These are phyloP conservation scores for Chalciporus sp. DNA, from an alignment of 1,284 basidiomycete genomes.

Conservation along the genomic window DNA sequence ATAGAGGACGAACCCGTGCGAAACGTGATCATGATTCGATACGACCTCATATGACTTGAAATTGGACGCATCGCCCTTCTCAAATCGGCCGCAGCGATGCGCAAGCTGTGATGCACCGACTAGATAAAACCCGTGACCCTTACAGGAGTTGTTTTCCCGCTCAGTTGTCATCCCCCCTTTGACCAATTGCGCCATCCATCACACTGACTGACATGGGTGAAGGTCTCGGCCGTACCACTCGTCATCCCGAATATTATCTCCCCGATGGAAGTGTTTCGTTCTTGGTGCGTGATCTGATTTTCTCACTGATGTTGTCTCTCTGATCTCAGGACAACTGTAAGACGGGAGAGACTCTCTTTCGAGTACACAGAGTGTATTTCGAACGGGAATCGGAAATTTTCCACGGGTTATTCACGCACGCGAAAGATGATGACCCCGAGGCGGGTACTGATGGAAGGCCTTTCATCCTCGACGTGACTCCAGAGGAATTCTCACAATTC, in stretches of 20 bases:
- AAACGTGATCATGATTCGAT: slow-evolving; percentile 15
- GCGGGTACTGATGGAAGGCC: slow-evolving; percentile 44
- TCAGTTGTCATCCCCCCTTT: not conserved
- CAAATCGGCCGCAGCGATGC: slow-evolving; percentile 18
- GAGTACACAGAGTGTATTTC: slow-evolving; percentile 66
- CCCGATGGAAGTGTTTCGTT: slow-evolving; percentile 15
- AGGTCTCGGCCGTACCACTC: slow-evolving; percentile 7
- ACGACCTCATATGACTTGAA: not conserved
- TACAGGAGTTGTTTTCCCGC: not conserved
- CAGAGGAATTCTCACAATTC: slow-evolving; percentile 56
- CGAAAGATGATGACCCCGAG: slow-evolving; percentile 34
- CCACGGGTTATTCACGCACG: slow-evolving; percentile 43
- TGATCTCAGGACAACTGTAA: slow-evolving; percentile 20
- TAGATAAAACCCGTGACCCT: slow-evolving; percentile 21
- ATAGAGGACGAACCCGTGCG: not conserved
- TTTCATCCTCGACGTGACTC: slow-evolving; percentile 49
- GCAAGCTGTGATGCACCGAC: slow-evolving; percentile 12
- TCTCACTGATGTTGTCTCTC: not conserved
- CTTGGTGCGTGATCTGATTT: too few species aligned
- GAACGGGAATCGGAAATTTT: slow-evolving; percentile 62
- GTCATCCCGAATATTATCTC: slow-evolving; percentile 17
- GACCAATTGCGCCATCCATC: too few species aligned
- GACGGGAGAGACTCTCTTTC: slow-evolving; percentile 53
- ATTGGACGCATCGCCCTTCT: slow-evolving; percentile 9
- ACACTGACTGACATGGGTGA: slow-evolving; percentile 11